Percentiles rank a stretch among this genome's conserved stretches.
Evolutionary conservation across 305 asterid genomes (phyloP).

Genomic region (Ajuga reptans): DNA sequence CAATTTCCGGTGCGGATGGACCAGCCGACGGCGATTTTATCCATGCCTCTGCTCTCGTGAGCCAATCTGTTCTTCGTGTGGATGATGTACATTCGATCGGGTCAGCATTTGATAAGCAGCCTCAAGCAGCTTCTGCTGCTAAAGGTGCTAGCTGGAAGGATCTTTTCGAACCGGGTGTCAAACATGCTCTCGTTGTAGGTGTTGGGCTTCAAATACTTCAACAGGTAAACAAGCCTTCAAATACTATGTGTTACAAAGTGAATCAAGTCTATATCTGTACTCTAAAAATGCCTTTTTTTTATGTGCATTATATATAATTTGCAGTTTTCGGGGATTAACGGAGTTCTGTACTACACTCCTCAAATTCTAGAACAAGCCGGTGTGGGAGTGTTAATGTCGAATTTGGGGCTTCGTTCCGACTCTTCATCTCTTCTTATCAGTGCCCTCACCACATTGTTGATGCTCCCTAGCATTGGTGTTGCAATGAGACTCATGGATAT

Average conservation of each 20-base stretch:
- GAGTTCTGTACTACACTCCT: slow-evolving; percentile 94
- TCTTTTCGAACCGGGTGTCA: slow-evolving; percentile 85
- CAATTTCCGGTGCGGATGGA: slow-evolving; percentile 47
- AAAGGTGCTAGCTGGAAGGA: slow-evolving; percentile 61
- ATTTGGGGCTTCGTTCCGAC: slow-evolving; percentile 70
- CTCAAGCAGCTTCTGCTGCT: slow-evolving; percentile 30
- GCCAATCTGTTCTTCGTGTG: slow-evolving; percentile 65
- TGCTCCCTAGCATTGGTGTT: slow-evolving; percentile 90
- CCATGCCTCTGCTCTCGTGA: slow-evolving; percentile 87
- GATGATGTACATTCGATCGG: slow-evolving; percentile 45
- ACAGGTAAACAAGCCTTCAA: slow-evolving; percentile 43
- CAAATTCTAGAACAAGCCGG: slow-evolving; percentile 98
- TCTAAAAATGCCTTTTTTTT: background rate
- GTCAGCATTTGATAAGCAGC: slow-evolving; percentile 40
- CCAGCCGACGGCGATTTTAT: slow-evolving; percentile 41
- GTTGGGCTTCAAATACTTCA: slow-evolving; percentile 88
- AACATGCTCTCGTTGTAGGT: slow-evolving; percentile 83
- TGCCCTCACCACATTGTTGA: slow-evolving; percentile 65
- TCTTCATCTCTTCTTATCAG: slow-evolving; percentile 86
- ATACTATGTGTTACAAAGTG: background rate
- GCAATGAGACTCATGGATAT: slow-evolving; percentile 94
- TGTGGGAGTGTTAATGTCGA: slow-evolving; percentile 69
- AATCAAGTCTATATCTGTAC: background rate
- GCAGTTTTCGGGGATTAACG: slow-evolving; percentile 91
- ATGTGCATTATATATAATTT: no score